These are phyloP conservation scores for peach (Prunus persica) DNA, from an alignment of 306 rosid genomes.

Conservation along the genomic window DNA sequence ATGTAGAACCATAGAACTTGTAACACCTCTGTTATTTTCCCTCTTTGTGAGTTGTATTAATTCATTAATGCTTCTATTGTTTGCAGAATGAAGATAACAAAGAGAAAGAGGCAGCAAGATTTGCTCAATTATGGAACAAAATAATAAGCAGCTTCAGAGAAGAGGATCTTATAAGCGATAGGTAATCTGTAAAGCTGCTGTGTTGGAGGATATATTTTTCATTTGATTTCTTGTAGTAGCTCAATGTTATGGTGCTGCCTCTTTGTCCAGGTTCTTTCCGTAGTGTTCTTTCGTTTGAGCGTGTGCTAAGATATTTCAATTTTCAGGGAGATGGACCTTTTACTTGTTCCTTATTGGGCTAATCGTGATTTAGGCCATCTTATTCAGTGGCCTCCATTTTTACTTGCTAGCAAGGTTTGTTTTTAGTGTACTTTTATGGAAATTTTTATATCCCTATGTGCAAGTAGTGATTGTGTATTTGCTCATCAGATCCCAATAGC, in stretches of 20 bases:
- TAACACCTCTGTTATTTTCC: background rate
- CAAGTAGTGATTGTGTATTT: conserved; percentile 16
- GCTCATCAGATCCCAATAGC: conserved; percentile 83
- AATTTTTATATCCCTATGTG: conserved; percentile 16
- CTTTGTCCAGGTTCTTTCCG: background rate
- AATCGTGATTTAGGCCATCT: conserved; percentile 76
- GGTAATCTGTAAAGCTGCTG: conserved; percentile 37
- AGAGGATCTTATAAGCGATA: conserved; percentile 85
- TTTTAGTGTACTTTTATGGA: background rate
- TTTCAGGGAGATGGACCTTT: conserved; percentile 85
- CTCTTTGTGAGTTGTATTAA: background rate
- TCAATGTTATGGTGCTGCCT: background rate
- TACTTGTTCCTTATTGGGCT: conserved; percentile 98
- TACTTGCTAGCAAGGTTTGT: conserved; percentile 96
- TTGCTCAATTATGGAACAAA: conserved; percentile 96
- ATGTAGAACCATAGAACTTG: background rate
- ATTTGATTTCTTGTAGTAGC: conserved; percentile 8
- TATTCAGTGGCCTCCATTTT: conserved; percentile 96
- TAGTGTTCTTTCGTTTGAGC: background rate
- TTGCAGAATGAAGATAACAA: conserved; percentile 64
- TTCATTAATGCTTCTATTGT: conserved; percentile 5
- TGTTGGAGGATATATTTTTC: conserved; percentile 6
- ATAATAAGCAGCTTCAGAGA: conserved; percentile 89
- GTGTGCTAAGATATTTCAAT: conserved; percentile 26
- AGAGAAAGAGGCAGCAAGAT: conserved; percentile 90